phyloP scores from a whole-genome alignment of 164 flowering plant genomes.

The Warburgia ugandensis region DNA sequence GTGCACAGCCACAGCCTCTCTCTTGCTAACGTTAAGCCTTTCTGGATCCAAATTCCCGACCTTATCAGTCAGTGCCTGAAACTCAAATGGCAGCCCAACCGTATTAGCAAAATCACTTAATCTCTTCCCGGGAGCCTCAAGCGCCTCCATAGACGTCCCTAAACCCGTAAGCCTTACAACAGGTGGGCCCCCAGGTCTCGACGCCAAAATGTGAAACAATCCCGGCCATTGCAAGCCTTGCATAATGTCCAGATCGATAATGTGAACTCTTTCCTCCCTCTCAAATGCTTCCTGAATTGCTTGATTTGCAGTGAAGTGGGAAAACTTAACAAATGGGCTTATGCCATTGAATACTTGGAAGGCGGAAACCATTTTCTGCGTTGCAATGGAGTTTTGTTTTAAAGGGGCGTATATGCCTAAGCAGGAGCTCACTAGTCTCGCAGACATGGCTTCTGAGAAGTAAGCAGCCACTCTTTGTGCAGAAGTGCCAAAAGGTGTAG shows the following conservation, averaged over 20 bases:
- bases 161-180: constrained; percentile 80
- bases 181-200: constrained; percentile 89
- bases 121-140: constrained; percentile 91
- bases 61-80: constrained; percentile 71
- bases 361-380: constrained; percentile 72
- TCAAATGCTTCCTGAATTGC: constrained; percentile 95
- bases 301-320: constrained; percentile 96
- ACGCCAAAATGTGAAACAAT: constrained; percentile 81
- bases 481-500: constrained; percentile 90
- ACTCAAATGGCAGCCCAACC: constrained; percentile 88
- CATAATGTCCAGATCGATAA: constrained; percentile 95
- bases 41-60: constrained; percentile 76
- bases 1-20: constrained; percentile 95
- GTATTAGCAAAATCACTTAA: constrained; percentile 83
- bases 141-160: constrained; percentile 69
- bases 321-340: constrained; percentile 91
- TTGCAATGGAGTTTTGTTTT: constrained; percentile 28
- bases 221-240: constrained; percentile 99
- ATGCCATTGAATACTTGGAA: constrained; percentile 96
- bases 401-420: constrained; percentile 62
- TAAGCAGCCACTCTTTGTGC: constrained; percentile 96
- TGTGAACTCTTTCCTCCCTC: constrained; percentile 89
- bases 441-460: constrained; percentile 96
- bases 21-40: constrained; percentile 61
- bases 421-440: constrained; percentile 72